These are phyloP conservation scores for Wallacemonas collosoma DNA, from an alignment of 208 protist species.

Conservation along the genomic window DNA sequence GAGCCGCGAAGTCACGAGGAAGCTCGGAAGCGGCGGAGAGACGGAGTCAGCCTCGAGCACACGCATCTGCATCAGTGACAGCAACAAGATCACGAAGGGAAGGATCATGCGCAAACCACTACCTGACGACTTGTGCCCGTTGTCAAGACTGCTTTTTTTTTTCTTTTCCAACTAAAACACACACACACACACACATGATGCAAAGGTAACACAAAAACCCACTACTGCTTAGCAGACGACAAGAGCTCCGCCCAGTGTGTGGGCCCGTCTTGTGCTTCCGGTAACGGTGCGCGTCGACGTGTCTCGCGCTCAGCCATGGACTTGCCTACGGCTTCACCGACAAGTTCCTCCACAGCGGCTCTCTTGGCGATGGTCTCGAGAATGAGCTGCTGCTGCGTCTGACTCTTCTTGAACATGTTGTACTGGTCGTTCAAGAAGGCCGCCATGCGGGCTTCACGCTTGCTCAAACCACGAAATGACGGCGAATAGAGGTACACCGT, in stretches of 20 bases:
- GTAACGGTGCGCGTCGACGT: conserved; percentile 40
- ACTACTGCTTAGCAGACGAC: not conserved
- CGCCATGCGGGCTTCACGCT: conserved; percentile 77
- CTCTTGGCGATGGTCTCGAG: conserved; percentile 30
- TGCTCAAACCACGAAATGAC: conserved; percentile 78
- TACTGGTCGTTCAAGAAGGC: conserved; percentile 88
- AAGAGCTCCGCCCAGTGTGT: conserved; percentile 42
- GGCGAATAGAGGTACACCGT: conserved; percentile 86
- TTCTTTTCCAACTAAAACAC: no score
- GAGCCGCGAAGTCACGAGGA: no score
- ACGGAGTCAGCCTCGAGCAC: no score
- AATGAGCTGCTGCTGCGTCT: conserved; percentile 53
- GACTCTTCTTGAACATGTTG: conserved; percentile 83
- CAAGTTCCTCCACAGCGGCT: conserved; percentile 47
- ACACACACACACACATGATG: not conserved
- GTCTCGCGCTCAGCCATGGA: conserved; percentile 39
- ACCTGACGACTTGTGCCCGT: no score
- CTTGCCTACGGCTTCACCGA: conserved; percentile 40
- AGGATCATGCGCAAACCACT: no score
- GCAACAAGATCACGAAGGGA: no score
- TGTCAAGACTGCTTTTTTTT: no score
- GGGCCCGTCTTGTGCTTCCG: conserved; percentile 37
- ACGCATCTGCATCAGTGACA: no score
- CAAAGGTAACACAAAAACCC: not conserved
- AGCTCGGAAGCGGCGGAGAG: no score